A percentile compares a stretch with the other conserved stretches of the same genome.
Conservation (phyloP, 2,329 filamentous ascomycete species). For the Xylaria sp. region DNA sequence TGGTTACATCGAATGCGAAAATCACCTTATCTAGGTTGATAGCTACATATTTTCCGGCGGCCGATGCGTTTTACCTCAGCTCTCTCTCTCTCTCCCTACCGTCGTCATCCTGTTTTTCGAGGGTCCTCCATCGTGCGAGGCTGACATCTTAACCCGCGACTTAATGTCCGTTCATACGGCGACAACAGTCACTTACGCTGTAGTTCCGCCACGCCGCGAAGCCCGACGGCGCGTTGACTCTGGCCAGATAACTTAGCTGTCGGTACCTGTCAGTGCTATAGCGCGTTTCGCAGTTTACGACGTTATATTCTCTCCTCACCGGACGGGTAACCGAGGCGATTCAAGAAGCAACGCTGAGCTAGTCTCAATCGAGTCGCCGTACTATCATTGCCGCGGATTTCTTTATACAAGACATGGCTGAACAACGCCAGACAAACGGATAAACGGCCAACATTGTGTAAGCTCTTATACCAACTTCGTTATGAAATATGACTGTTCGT, state of each 20-base stretch:
- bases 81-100: neutral
- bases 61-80: neutral
- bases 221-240: neutral
- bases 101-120: neutral
- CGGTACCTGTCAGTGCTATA: neutral
- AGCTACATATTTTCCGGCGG: constrained; percentile 1
- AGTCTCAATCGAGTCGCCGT: constrained; percentile 2
- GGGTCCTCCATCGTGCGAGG: constrained; percentile 5
- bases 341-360: neutral
- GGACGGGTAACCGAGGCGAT: neutral
- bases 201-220: no score
- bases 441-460: no score
- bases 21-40: constrained; percentile 8
- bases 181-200: neutral
- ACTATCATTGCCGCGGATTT: neutral
- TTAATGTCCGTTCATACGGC: neutral
- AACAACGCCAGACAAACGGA: neutral
- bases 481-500: no score
- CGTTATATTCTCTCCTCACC: neutral
- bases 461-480: no score
- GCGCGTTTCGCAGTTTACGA: constrained; percentile 1
- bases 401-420: neutral
- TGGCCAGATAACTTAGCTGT: neutral
- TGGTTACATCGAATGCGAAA: constrained; percentile 5
- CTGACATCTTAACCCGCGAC: neutral